These are phyloP conservation scores for Passiflora organensis DNA, from an alignment of 345 rosid species.

Conservation along the genomic window DNA sequence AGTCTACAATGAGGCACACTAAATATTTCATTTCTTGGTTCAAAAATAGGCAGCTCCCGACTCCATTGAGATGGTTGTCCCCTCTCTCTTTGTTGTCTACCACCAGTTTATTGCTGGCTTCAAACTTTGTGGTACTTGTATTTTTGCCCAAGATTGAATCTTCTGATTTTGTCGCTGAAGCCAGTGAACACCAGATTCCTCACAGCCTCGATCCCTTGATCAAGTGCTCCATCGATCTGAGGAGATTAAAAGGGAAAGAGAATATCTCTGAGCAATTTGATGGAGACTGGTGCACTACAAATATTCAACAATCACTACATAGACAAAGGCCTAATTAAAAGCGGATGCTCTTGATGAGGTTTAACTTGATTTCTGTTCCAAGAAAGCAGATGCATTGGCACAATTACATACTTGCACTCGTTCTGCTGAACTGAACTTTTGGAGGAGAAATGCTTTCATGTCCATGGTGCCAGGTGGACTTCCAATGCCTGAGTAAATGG, in stretches of 20 bases:
- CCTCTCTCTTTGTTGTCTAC: neutral
- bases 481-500: conserved; percentile 59
- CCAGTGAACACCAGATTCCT: conserved; percentile 53
- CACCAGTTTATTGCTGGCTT: neutral
- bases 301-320: neutral
- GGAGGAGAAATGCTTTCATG: conserved; percentile 85
- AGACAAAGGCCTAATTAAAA: too few relatives aligned
- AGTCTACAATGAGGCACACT: neutral
- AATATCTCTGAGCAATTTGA: neutral
- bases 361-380: too few relatives aligned
- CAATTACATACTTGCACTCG: conserved; percentile 45
- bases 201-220: conserved; percentile 68
- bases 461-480: conserved; percentile 91
- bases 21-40: neutral
- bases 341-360: too few relatives aligned
- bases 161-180: conserved; percentile 46
- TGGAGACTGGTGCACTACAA: neutral
- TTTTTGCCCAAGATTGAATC: conserved; percentile 73
- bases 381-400: neutral
- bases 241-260: neutral
- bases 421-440: conserved; percentile 68
- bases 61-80: neutral
- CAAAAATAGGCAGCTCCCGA: neutral
- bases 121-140: conserved; percentile 64
- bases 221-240: conserved; percentile 58